These are phyloP conservation scores for Cicer arietinum DNA, from an alignment of 306 rosid species.

Conservation along the genomic window DNA sequence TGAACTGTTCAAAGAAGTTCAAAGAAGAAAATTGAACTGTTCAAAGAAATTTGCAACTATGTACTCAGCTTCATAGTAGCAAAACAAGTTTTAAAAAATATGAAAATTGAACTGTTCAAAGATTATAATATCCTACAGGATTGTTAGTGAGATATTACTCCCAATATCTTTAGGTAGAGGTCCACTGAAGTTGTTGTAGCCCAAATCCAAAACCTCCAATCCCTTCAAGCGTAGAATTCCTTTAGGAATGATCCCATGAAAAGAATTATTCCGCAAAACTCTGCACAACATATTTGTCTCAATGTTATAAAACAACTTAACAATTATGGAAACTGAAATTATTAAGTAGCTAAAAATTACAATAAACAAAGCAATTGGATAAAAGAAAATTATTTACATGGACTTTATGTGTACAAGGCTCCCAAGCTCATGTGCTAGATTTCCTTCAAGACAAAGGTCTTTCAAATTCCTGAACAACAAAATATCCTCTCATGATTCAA, in stretches of 20 bases:
- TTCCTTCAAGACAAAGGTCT: slow-evolving; percentile 85
- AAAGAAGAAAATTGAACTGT: background rate
- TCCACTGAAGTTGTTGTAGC: slow-evolving; percentile 80
- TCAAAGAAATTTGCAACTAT: background rate
- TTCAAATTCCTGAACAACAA: slow-evolving; percentile 67
- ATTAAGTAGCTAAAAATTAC: background rate
- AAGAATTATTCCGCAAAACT: slow-evolving; percentile 81
- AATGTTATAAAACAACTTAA: slow-evolving; percentile 39
- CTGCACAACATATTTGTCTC: slow-evolving; percentile 54
- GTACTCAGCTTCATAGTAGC: slow-evolving; percentile 12
- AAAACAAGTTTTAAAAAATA: slow-evolving; percentile 13
- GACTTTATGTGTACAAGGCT: slow-evolving; percentile 74
- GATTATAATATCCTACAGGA: slow-evolving; percentile 69
- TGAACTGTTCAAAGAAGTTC: slow-evolving; percentile 4
- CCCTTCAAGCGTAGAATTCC: slow-evolving; percentile 67
- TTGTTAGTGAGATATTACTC: slow-evolving; percentile 63
- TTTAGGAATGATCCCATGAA: slow-evolving; percentile 71
- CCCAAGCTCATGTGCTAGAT: slow-evolving; percentile 65
- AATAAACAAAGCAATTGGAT: slow-evolving; percentile 15
- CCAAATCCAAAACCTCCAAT: slow-evolving; percentile 89
- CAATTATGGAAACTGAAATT: slow-evolving; percentile 7
- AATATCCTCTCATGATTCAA: slow-evolving; percentile 31
- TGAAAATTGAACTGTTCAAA: slow-evolving; percentile 30
- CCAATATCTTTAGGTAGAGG: slow-evolving; percentile 71
- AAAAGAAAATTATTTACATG: slow-evolving; percentile 60